These are phyloP conservation scores for Verticillium tricorpus DNA, from an alignment of 2,329 filamentous ascomycete genomes.

Conservation along the genomic window DNA sequence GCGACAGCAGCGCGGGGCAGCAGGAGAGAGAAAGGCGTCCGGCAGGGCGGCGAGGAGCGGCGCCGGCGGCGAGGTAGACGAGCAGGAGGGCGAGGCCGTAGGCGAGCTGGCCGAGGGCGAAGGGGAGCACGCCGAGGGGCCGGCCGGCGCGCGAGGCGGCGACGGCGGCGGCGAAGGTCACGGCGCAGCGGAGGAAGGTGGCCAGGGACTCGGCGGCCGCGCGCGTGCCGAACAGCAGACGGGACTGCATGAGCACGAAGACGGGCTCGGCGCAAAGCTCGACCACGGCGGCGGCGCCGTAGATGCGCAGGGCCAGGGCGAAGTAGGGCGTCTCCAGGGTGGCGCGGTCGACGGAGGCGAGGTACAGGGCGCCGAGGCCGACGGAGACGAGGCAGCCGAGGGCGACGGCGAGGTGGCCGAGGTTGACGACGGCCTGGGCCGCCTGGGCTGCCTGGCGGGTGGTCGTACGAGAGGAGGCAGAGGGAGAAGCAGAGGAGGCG, in stretches of 20 bases:
- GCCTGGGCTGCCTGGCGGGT: background rate
- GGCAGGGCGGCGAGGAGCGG: slow-evolving; percentile 44
- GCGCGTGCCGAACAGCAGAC: slow-evolving; percentile 73
- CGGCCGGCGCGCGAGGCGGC: slow-evolving; percentile 49
- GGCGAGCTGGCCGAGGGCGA: slow-evolving; percentile 78
- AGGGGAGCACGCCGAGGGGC: slow-evolving; percentile 75
- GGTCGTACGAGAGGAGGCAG: too few relatives aligned
- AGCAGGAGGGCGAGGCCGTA: slow-evolving; percentile 67
- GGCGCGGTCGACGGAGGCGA: slow-evolving; percentile 42
- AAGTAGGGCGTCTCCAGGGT: slow-evolving; percentile 62
- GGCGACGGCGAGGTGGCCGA: slow-evolving; percentile 73
- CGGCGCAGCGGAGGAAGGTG: slow-evolving; percentile 70
- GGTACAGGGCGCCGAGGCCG: slow-evolving; percentile 64
- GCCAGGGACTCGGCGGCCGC: slow-evolving; percentile 80
- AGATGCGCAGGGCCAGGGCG: slow-evolving; percentile 44
- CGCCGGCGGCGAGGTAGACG: slow-evolving; percentile 65
- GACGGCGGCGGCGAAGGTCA: slow-evolving; percentile 67
- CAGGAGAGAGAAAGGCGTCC: slow-evolving; percentile 73
- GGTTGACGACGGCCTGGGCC: slow-evolving; percentile 86
- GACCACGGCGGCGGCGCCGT: slow-evolving; percentile 54
- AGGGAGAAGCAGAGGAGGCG: too few relatives aligned
- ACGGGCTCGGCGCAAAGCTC: slow-evolving; percentile 85
- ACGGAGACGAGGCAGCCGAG: slow-evolving; percentile 63
- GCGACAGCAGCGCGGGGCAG: too few relatives aligned
- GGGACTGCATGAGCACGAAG: slow-evolving; percentile 82